Base-by-base conservation (phyloP, 768 basidiomycete genomes). In the Trametes sanguinea region DNA sequence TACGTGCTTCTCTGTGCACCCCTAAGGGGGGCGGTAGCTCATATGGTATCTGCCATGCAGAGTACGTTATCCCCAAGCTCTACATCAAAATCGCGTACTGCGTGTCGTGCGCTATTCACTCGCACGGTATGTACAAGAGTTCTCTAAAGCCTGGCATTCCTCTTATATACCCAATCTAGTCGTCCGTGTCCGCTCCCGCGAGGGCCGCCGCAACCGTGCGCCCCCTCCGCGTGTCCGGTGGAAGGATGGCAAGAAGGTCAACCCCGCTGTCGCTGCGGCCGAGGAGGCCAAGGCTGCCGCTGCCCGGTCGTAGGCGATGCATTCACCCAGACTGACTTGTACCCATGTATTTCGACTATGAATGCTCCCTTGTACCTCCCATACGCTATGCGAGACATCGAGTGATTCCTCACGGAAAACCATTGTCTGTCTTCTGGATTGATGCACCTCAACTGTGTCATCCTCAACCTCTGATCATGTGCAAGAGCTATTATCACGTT, bases 81-180 rank as follows among this genome's bases (percentile, higher is more conserved):
- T 98, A 98, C 85, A 90, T 95, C 84, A 96, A 98, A 88, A 93
- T 97, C 71, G 90, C 87, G 46, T 98, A 99, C 85, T 99, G 97
- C 77, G 92, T 99, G 60, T 97, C 95, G 51, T 99, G 97, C 75
- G 97, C 97, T 42, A 98, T 99, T 76, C 97, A 99, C 84, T 94
- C 95, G 69, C 97, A 99, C 78, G 92, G 95, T 94, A 67, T 65
- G 91, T 76, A 13, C 40, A 22, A 4, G 8, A 2, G 0, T 61
- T 33, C 66, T 48, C 40, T 27, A 48, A 22, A 1, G 22, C 22
- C 22, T 37, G 8, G 2, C 17, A 51, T 10, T 46, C n/a, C 10
- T 17, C 50, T 50, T 51, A 47, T 57, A 54, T 45, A 51, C 27
- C 42, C 11, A 3, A 43, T 22, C 39, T 68, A 97, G 95, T 99